Evolutionary conservation across 305 asterid species (phyloP), one percentile per base, ranked within the genome.

Genomic region (Rubia peregrina): DNA sequence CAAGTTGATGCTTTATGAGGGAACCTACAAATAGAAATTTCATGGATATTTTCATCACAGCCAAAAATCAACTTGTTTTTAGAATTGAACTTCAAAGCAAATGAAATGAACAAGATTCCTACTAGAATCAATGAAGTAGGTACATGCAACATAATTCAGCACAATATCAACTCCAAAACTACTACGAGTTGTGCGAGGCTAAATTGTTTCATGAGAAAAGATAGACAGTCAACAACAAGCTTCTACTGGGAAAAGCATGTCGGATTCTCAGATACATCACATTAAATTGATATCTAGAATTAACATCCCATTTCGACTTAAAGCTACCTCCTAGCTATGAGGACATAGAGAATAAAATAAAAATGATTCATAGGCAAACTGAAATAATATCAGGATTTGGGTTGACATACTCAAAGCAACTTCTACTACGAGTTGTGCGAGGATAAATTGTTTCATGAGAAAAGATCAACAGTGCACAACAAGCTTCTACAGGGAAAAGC

Each of bases 1-100:
- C 98, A 26, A 95, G 96, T 72, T 90, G 97, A 81, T 90, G 88
- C 87, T 92, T 95, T 78, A 95, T 90, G 68, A 95, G 88, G 44
- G 91, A 89, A 65, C 99, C 99, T 95, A 85, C 67, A 83, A 83
- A 51, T 78, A 62, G 3, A 36, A 26, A n/a, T 42, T 38, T 16
- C 7, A 51, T 42, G 36, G 44, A 2, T 33, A 51, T 9, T 53
- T 36, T n/a, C 30, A 46, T 36, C 24, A 16, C n/a, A 2, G 17
- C 7, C 43, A 67, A 36, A 67, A 36, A 56, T 5, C 19, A 55
- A 48, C 6, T 14, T 4, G 26, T 55, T n/a, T 53, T 17, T 5
- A 55, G 30, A 42, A 26, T 13, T 3, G 38, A 60, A 57, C 44
- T 72, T 4, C 56, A 40, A 65, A 51, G n/a, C 5, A n/a, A n/a